These are phyloP conservation scores for Schizosaccharomyces cryophilus DNA, from an alignment of 805 yeast genomes.

Conservation along the genomic window DNA sequence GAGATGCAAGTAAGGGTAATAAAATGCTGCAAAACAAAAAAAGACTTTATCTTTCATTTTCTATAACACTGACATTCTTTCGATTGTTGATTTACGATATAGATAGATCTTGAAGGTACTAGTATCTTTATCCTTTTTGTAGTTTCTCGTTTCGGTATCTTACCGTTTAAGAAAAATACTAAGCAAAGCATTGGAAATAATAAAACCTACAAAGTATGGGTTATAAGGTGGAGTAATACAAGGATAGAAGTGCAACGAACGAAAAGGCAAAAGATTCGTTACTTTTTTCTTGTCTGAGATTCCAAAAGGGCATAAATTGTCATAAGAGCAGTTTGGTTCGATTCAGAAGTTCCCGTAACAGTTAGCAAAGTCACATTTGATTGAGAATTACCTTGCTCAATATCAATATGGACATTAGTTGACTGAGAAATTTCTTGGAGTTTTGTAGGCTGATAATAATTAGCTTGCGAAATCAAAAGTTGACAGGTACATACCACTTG, in stretches of 20 bases:
- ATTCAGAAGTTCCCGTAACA: not conserved
- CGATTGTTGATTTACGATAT: too few relatives aligned
- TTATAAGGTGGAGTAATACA: too few relatives aligned
- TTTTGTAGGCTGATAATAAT: not conserved
- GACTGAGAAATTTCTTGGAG: not conserved
- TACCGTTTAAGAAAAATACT: too few relatives aligned
- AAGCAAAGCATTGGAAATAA: too few relatives aligned
- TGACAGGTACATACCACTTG: not conserved
- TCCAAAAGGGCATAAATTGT: not conserved
- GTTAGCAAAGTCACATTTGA: not conserved
- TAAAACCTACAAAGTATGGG: too few relatives aligned
- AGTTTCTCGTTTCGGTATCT: too few relatives aligned
- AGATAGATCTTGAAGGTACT: too few relatives aligned
- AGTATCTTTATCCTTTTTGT: too few relatives aligned
- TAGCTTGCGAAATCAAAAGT: not conserved
- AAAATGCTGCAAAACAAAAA: not conserved
- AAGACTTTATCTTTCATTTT: not conserved
- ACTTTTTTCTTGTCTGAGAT: not conserved
- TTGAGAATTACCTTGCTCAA: not conserved
- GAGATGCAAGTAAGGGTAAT: conserved; percentile 13
- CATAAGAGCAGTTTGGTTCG: not conserved
- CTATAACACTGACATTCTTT: too few relatives aligned
- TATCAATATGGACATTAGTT: not conserved
- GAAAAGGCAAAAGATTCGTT: not conserved
- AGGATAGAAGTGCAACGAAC: not conserved